Conservation (phyloP, 495 filamentous ascomycete species). For the Neurospora tetraspora region DNA sequence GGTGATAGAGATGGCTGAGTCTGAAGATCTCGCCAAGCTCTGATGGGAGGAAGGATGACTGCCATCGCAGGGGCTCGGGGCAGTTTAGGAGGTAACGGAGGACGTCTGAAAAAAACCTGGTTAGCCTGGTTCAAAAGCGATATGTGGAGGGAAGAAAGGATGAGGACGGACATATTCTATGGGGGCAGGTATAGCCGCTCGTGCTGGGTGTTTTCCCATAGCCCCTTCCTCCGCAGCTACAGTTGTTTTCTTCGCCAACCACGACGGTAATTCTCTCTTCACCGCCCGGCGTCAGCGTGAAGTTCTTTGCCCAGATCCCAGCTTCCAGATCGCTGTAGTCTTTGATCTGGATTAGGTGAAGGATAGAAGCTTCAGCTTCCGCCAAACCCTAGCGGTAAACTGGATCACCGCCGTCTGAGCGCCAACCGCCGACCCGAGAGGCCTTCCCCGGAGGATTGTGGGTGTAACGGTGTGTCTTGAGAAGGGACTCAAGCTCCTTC, state of each 20-base stretch:
- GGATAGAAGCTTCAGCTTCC: neutral
- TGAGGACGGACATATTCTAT: neutral
- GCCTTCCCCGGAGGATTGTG: neutral
- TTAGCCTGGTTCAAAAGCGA: neutral
- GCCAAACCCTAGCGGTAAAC: neutral
- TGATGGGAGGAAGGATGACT: neutral
- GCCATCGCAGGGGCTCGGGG: neutral
- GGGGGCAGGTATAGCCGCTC: neutral
- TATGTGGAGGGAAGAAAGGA: neutral
- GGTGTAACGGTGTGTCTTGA: neutral
- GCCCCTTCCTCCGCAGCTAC: neutral
- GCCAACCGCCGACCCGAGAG: neutral
- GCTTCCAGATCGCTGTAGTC: neutral
- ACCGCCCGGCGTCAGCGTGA: neutral
- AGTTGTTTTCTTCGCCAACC: fast-evolving
- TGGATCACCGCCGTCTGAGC: neutral
- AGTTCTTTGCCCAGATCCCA: neutral
- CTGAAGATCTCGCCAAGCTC: neutral
- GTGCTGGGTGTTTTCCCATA: neutral
- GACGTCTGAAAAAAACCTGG: neutral
- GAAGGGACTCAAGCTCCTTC: neutral
- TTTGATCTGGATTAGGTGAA: neutral
- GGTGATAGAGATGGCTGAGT: neutral
- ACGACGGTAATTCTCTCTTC: neutral
- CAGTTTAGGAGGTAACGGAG: neutral